These are phyloP conservation scores for Aspergillus campestris DNA, from an alignment of 495 filamentous ascomycete species.

Conservation along the genomic window DNA sequence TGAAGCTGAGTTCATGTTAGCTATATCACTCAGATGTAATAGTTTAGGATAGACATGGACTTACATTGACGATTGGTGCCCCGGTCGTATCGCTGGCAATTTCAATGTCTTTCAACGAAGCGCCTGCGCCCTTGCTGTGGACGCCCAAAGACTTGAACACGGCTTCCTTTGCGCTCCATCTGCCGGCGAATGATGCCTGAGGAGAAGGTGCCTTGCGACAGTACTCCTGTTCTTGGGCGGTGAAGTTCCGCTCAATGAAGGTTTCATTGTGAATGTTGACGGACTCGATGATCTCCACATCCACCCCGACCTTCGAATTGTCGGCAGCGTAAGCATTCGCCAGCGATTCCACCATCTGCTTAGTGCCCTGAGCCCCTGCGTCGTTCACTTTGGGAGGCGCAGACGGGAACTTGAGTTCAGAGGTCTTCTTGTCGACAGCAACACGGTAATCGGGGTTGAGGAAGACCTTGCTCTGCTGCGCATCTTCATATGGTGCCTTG, in stretches of 20 bases:
- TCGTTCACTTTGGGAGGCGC: constrained; percentile 51
- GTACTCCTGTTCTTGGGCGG: constrained; percentile 68
- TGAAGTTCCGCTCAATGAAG: constrained; percentile 95
- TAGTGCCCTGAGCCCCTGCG: constrained; percentile 51
- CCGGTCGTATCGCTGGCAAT: constrained; percentile 72
- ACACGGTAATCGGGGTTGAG: constrained; percentile 94
- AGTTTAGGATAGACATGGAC: too few species aligned
- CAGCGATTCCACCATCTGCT: constrained; percentile 68
- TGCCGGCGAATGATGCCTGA: constrained; percentile 80
- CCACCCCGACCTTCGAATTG: constrained; percentile 83
- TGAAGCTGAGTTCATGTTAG: constrained; percentile 50
- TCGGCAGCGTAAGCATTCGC: constrained; percentile 60
- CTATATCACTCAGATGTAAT: too few species aligned
- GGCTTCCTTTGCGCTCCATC: constrained; percentile 96
- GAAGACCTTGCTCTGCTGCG: constrained; percentile 78
- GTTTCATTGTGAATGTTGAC: constrained; percentile 90
- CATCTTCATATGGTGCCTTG: constrained; percentile 79
- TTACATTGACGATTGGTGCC: constrained; percentile 76
- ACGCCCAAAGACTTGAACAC: constrained; percentile 97
- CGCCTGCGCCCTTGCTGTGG: constrained; percentile 76
- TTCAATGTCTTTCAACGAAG: constrained; percentile 90
- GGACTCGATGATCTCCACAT: constrained; percentile 76
- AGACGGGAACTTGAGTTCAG: constrained; percentile 62
- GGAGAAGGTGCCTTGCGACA: constrained; percentile 70
- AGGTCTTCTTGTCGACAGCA: constrained; percentile 70